Evolutionary conservation across 129 eudicot species (phyloP).

Genomic region (Helianthus annuus): HanXRQr2.0-SUNRISE NC_035437.2:99778842-99779341

Average conservation of each 20-base stretch:
- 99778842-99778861: no score
- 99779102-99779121: not conserved
- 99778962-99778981: no score
- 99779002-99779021: constrained; percentile 34
- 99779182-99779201: constrained; percentile 23
- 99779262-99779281: not conserved
- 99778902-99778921: no score
- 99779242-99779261: not conserved
- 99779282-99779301: constrained; percentile 41
- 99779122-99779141: constrained; percentile 8
- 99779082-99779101: no score
- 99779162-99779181: not conserved
- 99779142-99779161: not conserved
- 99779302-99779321: constrained; percentile 31
- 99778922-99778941: no score
- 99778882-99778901: no score
- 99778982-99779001: not conserved
- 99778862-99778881: no score
- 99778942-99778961: no score
- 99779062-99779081: not conserved
- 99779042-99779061: not conserved
- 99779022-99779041: constrained; percentile 27
- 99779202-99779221: constrained; percentile 29
- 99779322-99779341: constrained; percentile 49
- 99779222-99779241: constrained; percentile 21